These are phyloP conservation scores for Monilinia fructicola DNA, from an alignment of 2,329 filamentous ascomycete species.

Conservation along the genomic window DNA sequence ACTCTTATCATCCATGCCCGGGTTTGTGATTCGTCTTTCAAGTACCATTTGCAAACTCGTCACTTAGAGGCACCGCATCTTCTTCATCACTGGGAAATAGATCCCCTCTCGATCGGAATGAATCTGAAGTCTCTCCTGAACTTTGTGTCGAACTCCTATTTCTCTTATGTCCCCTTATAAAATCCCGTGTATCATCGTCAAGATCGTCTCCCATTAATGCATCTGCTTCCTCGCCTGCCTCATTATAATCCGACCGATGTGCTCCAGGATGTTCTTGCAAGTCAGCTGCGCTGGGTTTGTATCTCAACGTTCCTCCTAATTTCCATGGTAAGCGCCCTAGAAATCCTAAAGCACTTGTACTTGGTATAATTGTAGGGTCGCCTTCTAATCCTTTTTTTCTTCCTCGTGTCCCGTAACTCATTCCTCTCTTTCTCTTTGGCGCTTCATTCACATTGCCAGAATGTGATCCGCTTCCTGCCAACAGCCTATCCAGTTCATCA, in stretches of 20 bases:
- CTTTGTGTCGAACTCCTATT: constrained; percentile 71
- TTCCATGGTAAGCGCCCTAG: constrained; percentile 81
- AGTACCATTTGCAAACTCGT: constrained; percentile 87
- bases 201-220: constrained; percentile 61
- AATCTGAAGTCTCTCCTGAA: constrained; percentile 81
- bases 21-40: constrained; percentile 63
- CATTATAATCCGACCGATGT: constrained; percentile 44
- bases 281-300: constrained; percentile 88
- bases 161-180: constrained; percentile 44
- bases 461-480: constrained; percentile 65
- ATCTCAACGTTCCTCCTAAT: constrained; percentile 76
- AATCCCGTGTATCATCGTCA: constrained; percentile 30
- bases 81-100: constrained; percentile 83
- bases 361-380: constrained; percentile 88
- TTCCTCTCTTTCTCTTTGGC: constrained; percentile 71
- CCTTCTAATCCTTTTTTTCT: constrained; percentile 56
- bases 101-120: constrained; percentile 82
- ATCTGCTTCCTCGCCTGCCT: constrained; percentile 57
- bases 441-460: constrained; percentile 54
- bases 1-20: constrained; percentile 64
- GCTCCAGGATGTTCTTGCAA: constrained; percentile 79
- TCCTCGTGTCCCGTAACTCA: constrained; percentile 82
- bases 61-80: constrained; percentile 87
- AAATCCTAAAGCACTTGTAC: constrained; percentile 82
- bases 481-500: constrained; percentile 81